These are phyloP conservation scores for Pseudotsuga menziesii DNA, from an alignment of 75 land plant species.

Conservation along the genomic window DNA sequence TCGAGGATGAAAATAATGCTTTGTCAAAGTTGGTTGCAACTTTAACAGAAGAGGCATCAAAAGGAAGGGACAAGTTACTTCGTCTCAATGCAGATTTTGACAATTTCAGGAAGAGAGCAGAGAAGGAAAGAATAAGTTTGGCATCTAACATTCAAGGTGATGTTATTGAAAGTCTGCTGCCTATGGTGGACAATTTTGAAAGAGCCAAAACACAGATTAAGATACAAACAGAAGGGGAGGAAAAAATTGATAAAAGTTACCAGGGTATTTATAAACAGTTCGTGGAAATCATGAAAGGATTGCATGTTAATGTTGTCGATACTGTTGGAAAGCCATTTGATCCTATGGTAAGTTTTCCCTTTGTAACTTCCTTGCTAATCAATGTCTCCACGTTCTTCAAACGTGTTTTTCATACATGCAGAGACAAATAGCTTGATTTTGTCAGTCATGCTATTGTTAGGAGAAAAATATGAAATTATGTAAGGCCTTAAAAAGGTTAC, in stretches of 20 bases:
- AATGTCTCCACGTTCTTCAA: neutral
- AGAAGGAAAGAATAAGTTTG: constrained; percentile 57
- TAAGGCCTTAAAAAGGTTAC: too few species aligned
- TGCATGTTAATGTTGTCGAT: constrained; percentile 66
- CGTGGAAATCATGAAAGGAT: constrained; percentile 89
- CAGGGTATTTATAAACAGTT: constrained; percentile 98
- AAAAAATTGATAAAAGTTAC: constrained; percentile 85
- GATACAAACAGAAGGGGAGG: constrained; percentile 80
- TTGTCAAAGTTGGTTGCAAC: constrained; percentile 33
- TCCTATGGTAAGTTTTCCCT: constrained; percentile 62
- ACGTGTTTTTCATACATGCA: neutral
- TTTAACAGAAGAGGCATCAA: constrained; percentile 54
- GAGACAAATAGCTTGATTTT: neutral
- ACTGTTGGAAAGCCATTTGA: constrained; percentile 95
- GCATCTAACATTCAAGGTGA: constrained; percentile 67
- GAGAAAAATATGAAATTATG: neutral
- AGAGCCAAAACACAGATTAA: constrained; percentile 71
- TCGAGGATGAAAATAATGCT: constrained; percentile 53
- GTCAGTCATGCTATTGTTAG: neutral
- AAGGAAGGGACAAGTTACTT: constrained; percentile 64
- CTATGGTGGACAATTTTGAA: constrained; percentile 96
- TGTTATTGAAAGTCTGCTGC: constrained; percentile 80
- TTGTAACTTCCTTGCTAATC: too few species aligned
- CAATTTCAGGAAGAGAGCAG: constrained; percentile 82
- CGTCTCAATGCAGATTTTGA: constrained; percentile 97